Evolutionary conservation across 2,329 filamentous ascomycete genomes (phyloP).

Genomic region (Penicillium polonicum): DNA sequence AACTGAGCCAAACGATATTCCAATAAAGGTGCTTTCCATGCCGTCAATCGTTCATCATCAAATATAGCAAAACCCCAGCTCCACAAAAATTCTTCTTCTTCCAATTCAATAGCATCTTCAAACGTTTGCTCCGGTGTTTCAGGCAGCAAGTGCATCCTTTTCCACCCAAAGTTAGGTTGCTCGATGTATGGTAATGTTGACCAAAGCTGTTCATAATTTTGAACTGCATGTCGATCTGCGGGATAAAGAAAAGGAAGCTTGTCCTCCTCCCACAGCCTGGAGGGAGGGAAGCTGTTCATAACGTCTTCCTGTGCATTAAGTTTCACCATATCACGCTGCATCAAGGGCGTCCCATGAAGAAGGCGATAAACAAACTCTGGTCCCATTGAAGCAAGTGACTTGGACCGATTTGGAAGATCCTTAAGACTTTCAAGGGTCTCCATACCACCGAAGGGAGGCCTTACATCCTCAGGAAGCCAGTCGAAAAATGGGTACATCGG

Average conservation of each 20-base stretch:
- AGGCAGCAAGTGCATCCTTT: background rate
- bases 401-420: no score
- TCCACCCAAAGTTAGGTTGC: constrained; percentile 15
- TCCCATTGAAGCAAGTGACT: constrained; percentile 5
- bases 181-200: constrained; percentile 5
- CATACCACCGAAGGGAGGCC: background rate
- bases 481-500: no score
- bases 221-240: constrained; percentile 13
- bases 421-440: background rate
- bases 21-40: background rate
- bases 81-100: background rate
- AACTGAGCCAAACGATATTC: background rate
- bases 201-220: constrained; percentile 5
- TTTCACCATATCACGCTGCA: constrained; percentile 15
- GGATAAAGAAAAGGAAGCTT: constrained; percentile 13
- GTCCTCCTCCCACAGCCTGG: background rate
- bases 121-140: background rate
- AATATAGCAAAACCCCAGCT: background rate
- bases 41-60: background rate
- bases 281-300: background rate
- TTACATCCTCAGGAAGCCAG: background rate
- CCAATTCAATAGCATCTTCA: background rate
- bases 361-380: constrained; percentile 18
- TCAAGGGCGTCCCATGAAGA: constrained; percentile 3
- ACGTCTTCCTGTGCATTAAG: background rate